phyloP scores from a whole-genome alignment of 2,329 filamentous ascomycete species.

The Chaetomium sp. region DNA sequence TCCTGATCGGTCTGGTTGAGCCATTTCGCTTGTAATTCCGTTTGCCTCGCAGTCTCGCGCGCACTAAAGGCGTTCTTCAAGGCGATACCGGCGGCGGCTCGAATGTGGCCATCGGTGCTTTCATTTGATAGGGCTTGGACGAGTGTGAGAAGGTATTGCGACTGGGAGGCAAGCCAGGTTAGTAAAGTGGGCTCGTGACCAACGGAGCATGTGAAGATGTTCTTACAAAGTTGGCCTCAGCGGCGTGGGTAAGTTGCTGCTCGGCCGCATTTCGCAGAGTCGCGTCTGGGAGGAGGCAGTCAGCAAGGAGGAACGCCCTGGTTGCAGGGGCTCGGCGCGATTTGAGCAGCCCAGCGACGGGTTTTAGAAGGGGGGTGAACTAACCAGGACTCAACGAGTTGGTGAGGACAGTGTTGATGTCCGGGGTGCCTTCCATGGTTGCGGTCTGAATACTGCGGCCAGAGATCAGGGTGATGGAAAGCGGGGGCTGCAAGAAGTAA shows the following conservation, averaged over 20 bases:
- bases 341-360: constrained; percentile 25
- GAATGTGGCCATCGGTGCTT: constrained; percentile 76
- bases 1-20: constrained; percentile 76
- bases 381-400: constrained; percentile 94
- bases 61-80: constrained; percentile 98
- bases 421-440: constrained; percentile 69
- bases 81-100: constrained; percentile 91
- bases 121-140: constrained; percentile 95
- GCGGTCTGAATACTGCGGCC: constrained; percentile 32
- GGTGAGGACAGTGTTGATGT: constrained; percentile 97
- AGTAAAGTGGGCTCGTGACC: constrained; percentile 10
- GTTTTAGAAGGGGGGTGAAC: constrained; percentile 41
- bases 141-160: constrained; percentile 88
- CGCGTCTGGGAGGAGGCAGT: constrained; percentile 68
- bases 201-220: constrained; percentile 22
- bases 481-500: constrained; percentile 29
- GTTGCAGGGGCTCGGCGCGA: constrained; percentile 28
- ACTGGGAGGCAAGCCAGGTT: constrained; percentile 53
- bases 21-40: constrained; percentile 94
- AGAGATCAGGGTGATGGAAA: constrained; percentile 34
- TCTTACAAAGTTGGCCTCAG: constrained; percentile 91
- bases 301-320: constrained; percentile 34
- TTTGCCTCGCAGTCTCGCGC: constrained; percentile 83
- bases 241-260: constrained; percentile 88
- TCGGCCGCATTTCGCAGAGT: constrained; percentile 87